Percentiles rank a stretch among this genome's conserved stretches.
These are phyloP conservation scores for Wickerhamiella spandovensis DNA, from an alignment of 805 yeast species.

Conservation along the genomic window DNA sequence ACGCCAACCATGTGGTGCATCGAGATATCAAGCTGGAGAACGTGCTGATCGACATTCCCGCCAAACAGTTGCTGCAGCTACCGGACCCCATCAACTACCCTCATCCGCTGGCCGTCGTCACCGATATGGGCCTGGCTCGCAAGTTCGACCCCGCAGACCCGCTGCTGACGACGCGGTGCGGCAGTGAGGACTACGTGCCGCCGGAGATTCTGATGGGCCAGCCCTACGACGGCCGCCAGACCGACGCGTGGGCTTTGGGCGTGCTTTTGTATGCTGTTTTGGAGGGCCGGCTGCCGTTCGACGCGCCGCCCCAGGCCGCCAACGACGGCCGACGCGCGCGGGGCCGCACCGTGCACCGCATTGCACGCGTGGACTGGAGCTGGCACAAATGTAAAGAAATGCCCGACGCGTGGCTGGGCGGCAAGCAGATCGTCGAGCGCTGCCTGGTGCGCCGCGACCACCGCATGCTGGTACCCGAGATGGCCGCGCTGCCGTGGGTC, in stretches of 20 bases:
- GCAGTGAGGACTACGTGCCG: constrained; percentile 91
- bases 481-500: constrained; percentile 28
- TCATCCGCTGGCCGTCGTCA: constrained; percentile 40
- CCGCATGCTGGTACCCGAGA: constrained; percentile 27
- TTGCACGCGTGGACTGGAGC: constrained; percentile 85
- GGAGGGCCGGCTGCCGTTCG: constrained; percentile 87
- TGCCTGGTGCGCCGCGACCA: constrained; percentile 37
- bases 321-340: constrained; percentile 27
- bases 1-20: constrained; percentile 57
- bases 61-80: constrained; percentile 24
- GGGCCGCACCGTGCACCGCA: constrained; percentile 65
- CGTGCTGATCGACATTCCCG: constrained; percentile 34
- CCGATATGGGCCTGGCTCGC: constrained; percentile 86
- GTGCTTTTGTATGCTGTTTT: constrained; percentile 74
- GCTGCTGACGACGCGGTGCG: constrained; percentile 74
- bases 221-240: constrained; percentile 79
- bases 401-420: constrained; percentile 31
- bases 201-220: constrained; percentile 88
- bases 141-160: constrained; percentile 47
- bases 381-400: constrained; percentile 47
- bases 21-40: constrained; percentile 89
- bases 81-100: constrained; percentile 12
- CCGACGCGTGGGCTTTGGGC: constrained; percentile 93
- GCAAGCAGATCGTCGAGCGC: constrained; percentile 37
- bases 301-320: constrained; percentile 43